Evolutionary conservation across 2,329 filamentous ascomycete species (phyloP), one percentile per base, ranked within the genome.

Genomic region (Stemphylium lycopersici): DNA sequence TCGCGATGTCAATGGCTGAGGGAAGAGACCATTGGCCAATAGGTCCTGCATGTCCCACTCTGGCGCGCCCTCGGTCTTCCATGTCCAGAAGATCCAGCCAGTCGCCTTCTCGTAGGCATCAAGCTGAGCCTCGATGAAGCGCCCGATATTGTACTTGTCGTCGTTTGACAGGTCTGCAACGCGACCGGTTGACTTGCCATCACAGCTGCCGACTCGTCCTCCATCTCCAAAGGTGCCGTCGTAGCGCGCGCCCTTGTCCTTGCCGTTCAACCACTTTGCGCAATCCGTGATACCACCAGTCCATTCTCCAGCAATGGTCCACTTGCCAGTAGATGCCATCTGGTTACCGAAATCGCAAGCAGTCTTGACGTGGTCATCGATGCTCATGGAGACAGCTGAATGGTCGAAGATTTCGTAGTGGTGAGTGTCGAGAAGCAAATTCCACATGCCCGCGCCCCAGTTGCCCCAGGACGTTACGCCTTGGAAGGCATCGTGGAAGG

Each of bases 71-170:
- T 81, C 79, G 1, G 78, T 81, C 73, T 80, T 80, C 79, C 79
- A 81, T 4, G 76, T 79, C 79, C 79, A 81, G 67, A 79, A 81
- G 61, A 81, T 78, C 79, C 79, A 81, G 1, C 79, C 79, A 2
- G 59, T 70, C 4, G 77, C 78, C 71, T 78, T 78, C 69, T 81
- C 79, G 49, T 73, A 81, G 0, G 76, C 79, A 33, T 78, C 75
- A 3, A 81, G 74, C 61, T 81, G 79, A 7, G 79, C 78, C 59
- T 77, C 74, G 61, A 81, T 80, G 62, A 77, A 81, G 26, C 69
- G 68, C 16, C 73, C 67, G 48, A 80, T 74, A 66, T 80, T 77
- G 48, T 65, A 62, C 66, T 77, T 76, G 65, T 81, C 77, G 15
- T 67, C 76, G 6, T 65, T 56, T 13, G 76, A 75, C 36, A 81